These are phyloP conservation scores for Corynespora cassiicola DNA, from an alignment of 2,329 filamentous ascomycete species.

Conservation along the genomic window DNA sequence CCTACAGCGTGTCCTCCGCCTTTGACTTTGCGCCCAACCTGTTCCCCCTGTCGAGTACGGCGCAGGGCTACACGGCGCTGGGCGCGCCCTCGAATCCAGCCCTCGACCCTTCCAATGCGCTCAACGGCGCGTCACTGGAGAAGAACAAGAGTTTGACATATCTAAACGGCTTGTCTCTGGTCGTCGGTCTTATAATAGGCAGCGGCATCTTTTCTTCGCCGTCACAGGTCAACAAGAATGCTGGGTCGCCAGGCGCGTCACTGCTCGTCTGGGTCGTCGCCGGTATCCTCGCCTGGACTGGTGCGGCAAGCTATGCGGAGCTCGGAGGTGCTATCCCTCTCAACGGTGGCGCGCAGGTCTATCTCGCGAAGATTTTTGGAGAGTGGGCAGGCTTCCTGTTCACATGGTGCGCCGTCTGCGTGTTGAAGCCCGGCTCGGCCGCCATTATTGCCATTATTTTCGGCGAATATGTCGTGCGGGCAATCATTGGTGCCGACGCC, in stretches of 20 bases:
- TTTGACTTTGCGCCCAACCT: conserved; percentile 96
- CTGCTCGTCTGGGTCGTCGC: conserved; percentile 92
- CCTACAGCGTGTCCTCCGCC: conserved; percentile 88
- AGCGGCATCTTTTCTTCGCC: conserved; percentile 96
- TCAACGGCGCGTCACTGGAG: conserved; percentile 83
- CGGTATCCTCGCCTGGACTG: conserved; percentile 94
- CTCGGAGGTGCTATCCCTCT: conserved; percentile 93
- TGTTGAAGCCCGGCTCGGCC: conserved; percentile 89
- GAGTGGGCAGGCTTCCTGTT: conserved; percentile 93
- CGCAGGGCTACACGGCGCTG: conserved; percentile 78
- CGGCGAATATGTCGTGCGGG: conserved; percentile 94
- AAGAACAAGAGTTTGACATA: conserved; percentile 96
- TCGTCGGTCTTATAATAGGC: conserved; percentile 93
- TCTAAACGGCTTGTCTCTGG: conserved; percentile 87
- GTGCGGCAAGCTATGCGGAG: conserved; percentile 93
- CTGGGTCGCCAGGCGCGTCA: conserved; percentile 87
- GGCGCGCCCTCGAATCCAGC: conserved; percentile 72
- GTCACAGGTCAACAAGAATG: conserved; percentile 88
- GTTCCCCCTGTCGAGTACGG: conserved; percentile 89
- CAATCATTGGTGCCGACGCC: conserved; percentile 84
- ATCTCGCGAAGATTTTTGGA: conserved; percentile 94
- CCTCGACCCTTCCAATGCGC: conserved; percentile 61
- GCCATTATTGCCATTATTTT: conserved; percentile 98
- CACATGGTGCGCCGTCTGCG: conserved; percentile 93
- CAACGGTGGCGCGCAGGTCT: conserved; percentile 93